A percentile compares a stretch with the other conserved stretches of the same genome.
Conservation (phyloP, 768 basidiomycete species). For the Naganishia friedmannii region DNA sequence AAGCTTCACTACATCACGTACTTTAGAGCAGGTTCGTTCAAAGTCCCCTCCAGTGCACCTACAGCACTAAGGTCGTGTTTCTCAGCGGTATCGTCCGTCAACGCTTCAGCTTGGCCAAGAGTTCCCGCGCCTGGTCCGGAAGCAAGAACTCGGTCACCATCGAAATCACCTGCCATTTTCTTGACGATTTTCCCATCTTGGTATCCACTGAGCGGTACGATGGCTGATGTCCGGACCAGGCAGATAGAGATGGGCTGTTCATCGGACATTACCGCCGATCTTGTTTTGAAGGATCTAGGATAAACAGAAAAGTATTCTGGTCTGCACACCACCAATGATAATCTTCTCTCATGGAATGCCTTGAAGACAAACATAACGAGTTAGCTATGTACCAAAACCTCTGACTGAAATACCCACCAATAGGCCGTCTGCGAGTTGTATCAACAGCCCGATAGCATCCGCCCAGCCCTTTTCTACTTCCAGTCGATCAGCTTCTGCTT, state of each 20-base stretch:
- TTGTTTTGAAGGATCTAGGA: not conserved
- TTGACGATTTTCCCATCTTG: slow-evolving; percentile 12
- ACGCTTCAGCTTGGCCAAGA: not conserved
- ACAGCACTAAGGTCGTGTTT: not conserved
- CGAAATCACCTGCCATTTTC: slow-evolving; percentile 2
- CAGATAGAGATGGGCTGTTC: slow-evolving; percentile 13
- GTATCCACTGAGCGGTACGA: slow-evolving; percentile 19
- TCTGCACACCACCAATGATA: slow-evolving; percentile 23
- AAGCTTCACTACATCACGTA: no score
- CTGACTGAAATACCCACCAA: slow-evolving; percentile 2
- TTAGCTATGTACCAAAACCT: not conserved
- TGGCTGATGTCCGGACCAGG: slow-evolving; percentile 12
- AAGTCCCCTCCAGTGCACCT: slow-evolving; percentile 20
- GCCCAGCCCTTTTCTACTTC: slow-evolving; percentile 10
- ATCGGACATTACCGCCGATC: slow-evolving; percentile 1
- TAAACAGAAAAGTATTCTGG: slow-evolving; percentile 23
- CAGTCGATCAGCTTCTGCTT: slow-evolving; percentile 17
- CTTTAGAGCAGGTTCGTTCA: slow-evolving; percentile 21
- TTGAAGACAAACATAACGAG: not conserved
- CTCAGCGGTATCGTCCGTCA: not conserved
- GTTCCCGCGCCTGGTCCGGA: slow-evolving; percentile 3
- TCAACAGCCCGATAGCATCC: slow-evolving; percentile 24
- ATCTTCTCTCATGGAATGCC: slow-evolving; percentile 24
- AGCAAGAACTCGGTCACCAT: slow-evolving; percentile 17
- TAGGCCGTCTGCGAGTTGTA: slow-evolving; percentile 24